Conservation (phyloP, 352 stramenopile species). For the Phytophthora kernoviae region DNA sequence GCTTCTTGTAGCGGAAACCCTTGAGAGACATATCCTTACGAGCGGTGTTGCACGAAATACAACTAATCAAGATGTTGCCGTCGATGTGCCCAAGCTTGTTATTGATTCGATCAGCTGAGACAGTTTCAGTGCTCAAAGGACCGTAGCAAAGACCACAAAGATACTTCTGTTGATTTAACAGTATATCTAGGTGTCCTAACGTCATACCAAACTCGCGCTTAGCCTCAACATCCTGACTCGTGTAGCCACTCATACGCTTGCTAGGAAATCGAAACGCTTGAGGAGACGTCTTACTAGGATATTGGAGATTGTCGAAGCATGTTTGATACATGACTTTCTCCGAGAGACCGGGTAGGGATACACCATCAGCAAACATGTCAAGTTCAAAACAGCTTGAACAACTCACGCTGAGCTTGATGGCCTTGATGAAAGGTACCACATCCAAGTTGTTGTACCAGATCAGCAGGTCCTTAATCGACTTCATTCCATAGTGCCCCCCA, state of each 20-base stretch:
- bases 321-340: conserved; percentile 23
- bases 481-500: neutral
- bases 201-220: conserved; percentile 7
- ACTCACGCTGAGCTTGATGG: too few relatives aligned
- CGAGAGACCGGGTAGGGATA: neutral
- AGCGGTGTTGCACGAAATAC: conserved; percentile 27
- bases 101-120: conserved; percentile 30
- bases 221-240: neutral
- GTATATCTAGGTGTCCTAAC: conserved; percentile 16
- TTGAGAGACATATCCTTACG: conserved; percentile 34
- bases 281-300: neutral
- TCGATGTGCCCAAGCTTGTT: neutral
- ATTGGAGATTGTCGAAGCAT: conserved; percentile 2
- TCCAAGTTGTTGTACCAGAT: neutral
- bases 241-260: conserved; percentile 19
- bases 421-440: neutral
- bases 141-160: conserved; percentile 24
- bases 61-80: conserved; percentile 20
- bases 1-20: conserved; percentile 21
- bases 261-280: conserved; percentile 15
- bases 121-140: conserved; percentile 18
- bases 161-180: conserved; percentile 23
- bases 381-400: conserved; percentile 21
- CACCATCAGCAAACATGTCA: conserved; percentile 33
- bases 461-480: too few relatives aligned